Percentiles rank a stretch among this genome's conserved stretches.
phyloP scores from a whole-genome alignment of 176 grass and related monocot species.

The Elaeis guineensis region DNA sequence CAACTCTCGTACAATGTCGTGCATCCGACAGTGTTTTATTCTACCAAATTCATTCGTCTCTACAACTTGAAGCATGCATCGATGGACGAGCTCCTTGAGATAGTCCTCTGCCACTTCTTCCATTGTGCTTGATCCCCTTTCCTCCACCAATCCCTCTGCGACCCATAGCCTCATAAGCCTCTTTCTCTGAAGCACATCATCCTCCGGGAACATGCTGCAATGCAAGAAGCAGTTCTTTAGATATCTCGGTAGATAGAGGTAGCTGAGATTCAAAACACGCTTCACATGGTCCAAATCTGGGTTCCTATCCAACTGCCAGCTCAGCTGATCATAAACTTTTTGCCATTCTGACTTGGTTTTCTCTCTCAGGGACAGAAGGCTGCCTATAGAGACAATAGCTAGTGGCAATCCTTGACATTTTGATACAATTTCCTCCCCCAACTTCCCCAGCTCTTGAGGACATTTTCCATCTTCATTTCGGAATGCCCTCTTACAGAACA shows the following conservation, averaged over 20 bases:
- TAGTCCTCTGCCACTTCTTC: slow-evolving; percentile 32
- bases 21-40: slow-evolving; percentile 20
- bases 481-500: no score
- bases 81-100: slow-evolving; percentile 22
- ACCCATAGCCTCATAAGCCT: neutral
- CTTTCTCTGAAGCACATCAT: no score
- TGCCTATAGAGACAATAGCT: no score
- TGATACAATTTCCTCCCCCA: no score
- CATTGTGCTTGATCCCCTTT: slow-evolving; percentile 14
- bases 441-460: no score
- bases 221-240: slow-evolving; percentile 25
- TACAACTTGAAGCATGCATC: slow-evolving; percentile 31
- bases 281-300: no score
- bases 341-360: slow-evolving; percentile 20
- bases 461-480: no score
- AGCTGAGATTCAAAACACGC: no score
- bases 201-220: no score
- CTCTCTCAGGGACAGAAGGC: no score
- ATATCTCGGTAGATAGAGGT: slow-evolving; percentile 25
- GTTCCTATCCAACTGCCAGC: slow-evolving; percentile 19
- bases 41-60: slow-evolving; percentile 21
- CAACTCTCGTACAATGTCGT: slow-evolving; percentile 41
- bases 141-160: slow-evolving; percentile 38
- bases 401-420: no score
- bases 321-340: slow-evolving; percentile 22